phyloP scores from a whole-genome alignment of 2,329 filamentous ascomycete species.

The Arthroderma sp. region DNA sequence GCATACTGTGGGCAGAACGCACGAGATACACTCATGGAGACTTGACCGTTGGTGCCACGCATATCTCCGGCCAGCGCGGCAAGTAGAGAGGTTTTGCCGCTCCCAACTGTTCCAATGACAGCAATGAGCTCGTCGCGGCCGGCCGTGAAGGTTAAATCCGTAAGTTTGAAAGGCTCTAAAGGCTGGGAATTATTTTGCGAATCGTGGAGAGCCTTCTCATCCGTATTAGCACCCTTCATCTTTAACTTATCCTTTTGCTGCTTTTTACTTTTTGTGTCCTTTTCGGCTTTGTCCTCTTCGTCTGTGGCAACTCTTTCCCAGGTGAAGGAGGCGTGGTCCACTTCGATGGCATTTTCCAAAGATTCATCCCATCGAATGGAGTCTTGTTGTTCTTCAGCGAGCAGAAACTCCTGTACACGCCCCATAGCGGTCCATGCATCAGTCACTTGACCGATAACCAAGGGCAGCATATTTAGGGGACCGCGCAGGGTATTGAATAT shows the following conservation, averaged over 20 bases:
- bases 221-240: slow-evolving; percentile 13
- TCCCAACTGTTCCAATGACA: slow-evolving; percentile 40
- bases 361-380: slow-evolving; percentile 46
- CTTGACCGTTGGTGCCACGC: slow-evolving; percentile 63
- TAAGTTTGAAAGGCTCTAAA: slow-evolving; percentile 29
- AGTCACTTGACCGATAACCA: slow-evolving; percentile 78
- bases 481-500: slow-evolving; percentile 85
- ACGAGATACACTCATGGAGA: slow-evolving; percentile 63
- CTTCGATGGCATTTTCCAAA: slow-evolving; percentile 47
- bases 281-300: slow-evolving; percentile 9
- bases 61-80: slow-evolving; percentile 88
- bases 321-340: slow-evolving; percentile 65
- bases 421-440: slow-evolving; percentile 77
- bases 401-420: slow-evolving; percentile 76
- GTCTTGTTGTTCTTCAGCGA: slow-evolving; percentile 73
- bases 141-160: slow-evolving; percentile 23
- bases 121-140: slow-evolving; percentile 28
- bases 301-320: slow-evolving; percentile 51
- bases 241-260: slow-evolving; percentile 3
- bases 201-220: slow-evolving; percentile 14
- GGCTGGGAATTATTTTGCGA: slow-evolving; percentile 42
- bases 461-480: slow-evolving; percentile 75
- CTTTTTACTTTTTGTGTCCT: slow-evolving; percentile 14
- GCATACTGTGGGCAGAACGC: slow-evolving; percentile 94
- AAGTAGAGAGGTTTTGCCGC: slow-evolving; percentile 84